phyloP scores from a whole-genome alignment of 2,329 filamentous ascomycete genomes.

The Fusarium clavum region DNA sequence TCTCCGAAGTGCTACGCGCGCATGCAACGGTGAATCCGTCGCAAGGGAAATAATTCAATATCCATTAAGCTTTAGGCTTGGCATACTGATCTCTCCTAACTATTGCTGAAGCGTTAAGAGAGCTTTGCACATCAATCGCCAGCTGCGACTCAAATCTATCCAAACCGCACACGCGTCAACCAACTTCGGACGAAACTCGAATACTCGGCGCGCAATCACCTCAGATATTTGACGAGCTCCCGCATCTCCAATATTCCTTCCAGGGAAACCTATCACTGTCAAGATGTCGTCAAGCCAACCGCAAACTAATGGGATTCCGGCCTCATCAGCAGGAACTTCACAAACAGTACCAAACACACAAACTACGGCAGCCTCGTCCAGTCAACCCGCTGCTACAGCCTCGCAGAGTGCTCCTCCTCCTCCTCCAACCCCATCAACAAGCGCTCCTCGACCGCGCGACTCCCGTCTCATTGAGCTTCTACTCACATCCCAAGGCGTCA shows the following conservation, averaged over 20 bases:
- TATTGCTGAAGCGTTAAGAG: neutral
- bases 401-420: constrained; percentile 43
- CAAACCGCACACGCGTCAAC: neutral
- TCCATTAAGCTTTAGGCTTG: constrained; percentile 7
- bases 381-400: constrained; percentile 41
- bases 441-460: constrained; percentile 76
- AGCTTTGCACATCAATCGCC: neutral
- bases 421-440: constrained; percentile 49
- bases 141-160: neutral
- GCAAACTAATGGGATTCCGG: constrained; percentile 66
- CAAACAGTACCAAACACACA: constrained; percentile 54
- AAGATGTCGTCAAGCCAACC: constrained; percentile 55
- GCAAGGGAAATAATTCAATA: constrained; percentile 14
- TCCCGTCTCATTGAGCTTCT: constrained; percentile 83
- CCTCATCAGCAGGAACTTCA: constrained; percentile 54
- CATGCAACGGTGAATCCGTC: constrained; percentile 18
- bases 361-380: constrained; percentile 45
- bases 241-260: neutral
- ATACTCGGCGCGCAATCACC: constrained; percentile 14
- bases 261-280: neutral
- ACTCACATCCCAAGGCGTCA: constrained; percentile 81
- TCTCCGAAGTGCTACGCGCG: constrained; percentile 15
- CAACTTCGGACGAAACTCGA: neutral
- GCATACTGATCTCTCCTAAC: neutral
- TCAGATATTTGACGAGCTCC: neutral